Evolutionary conservation across 345 rosid species (phyloP).

Genomic region (Diplotaxis tenuifolia): DNA sequence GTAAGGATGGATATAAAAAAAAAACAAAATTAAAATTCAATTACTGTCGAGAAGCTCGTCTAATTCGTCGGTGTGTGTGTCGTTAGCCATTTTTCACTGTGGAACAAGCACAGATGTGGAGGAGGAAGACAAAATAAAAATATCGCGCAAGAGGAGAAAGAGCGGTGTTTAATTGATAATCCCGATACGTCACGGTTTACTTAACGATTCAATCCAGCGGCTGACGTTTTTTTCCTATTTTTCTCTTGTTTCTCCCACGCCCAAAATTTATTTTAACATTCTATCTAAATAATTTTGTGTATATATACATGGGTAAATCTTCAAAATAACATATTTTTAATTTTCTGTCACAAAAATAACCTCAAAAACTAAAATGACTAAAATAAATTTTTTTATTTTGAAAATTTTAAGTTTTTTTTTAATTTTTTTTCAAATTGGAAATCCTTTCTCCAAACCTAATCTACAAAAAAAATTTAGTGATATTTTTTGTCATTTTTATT

Average conservation of each 20-base stretch:
- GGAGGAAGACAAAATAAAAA: background rate
- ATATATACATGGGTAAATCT: no score
- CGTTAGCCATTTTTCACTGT: constrained; percentile 46
- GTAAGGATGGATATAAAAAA: background rate
- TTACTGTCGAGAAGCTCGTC: constrained; percentile 93
- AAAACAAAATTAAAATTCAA: background rate
- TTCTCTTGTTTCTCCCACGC: no score
- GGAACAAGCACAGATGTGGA: background rate
- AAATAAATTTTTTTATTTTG: no score
- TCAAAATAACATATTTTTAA: no score
- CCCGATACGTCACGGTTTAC: constrained; percentile 6
- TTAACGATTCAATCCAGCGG: constrained; percentile 31
- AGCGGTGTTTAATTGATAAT: constrained; percentile 34
- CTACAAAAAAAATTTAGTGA: no score
- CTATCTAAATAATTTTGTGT: background rate
- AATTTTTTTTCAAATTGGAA: no score
- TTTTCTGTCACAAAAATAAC: no score
- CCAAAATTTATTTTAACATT: background rate
- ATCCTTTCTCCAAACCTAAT: no score
- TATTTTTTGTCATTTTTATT: no score
- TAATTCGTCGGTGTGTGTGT: constrained; percentile 68
- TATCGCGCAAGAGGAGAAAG: background rate
- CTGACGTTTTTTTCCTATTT: background rate
- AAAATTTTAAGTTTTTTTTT: no score
- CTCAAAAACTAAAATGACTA: no score